Evolutionary conservation across 306 rosid species (phyloP), one percentile per base, ranked within the genome.

Genomic region (Carpinus viminea): DNA sequence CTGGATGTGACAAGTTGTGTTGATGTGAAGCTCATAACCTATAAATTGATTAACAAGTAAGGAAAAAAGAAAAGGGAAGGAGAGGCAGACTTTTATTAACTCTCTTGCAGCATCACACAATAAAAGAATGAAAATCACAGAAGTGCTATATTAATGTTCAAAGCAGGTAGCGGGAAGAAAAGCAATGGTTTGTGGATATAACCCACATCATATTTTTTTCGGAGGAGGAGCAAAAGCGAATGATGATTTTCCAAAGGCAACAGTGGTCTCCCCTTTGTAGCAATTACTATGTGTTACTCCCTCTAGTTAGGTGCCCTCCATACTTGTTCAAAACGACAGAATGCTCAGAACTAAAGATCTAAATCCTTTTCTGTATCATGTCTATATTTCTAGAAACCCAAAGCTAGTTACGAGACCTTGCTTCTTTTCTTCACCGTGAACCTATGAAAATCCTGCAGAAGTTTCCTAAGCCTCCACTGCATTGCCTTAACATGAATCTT

Each of bases 1-100:
- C 88, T 85, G 28, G 89, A n/a, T 59, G 76, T 80, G 70, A 84
- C 78, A 50, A 92, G 70, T 80, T 87, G 81, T 71, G 89, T 82
- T 79, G 97, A 85, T 69, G 87, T 71, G 87, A 87, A 87, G 79
- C 87, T 93, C 95, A 90, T 90, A 76, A 74, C 73, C 91, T 86
- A 77, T 7, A 73, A 31, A 81, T 69, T 59, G 41, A 48, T 38
- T 60, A 73, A n/a, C 36, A 31, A 24, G 68, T 31, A 24, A 2
- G 69, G 28, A 75, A 60, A 47, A 0, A 36, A 8, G 71, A 73
- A 16, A 24, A 12, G 38, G 12, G 54, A 31, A n/a, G 5, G 18
- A 48, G 12, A 34, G 8, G 45, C 18, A 34, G 34, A 68, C 12
- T 48, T n/a, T 9, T 26, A 70, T 21, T 21, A 46, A 24, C 1